Evolutionary conservation across 2,329 filamentous ascomycete genomes (phyloP), one percentile per base, ranked within the genome.

Genomic region (Sarocladium brachiariae): DNA sequence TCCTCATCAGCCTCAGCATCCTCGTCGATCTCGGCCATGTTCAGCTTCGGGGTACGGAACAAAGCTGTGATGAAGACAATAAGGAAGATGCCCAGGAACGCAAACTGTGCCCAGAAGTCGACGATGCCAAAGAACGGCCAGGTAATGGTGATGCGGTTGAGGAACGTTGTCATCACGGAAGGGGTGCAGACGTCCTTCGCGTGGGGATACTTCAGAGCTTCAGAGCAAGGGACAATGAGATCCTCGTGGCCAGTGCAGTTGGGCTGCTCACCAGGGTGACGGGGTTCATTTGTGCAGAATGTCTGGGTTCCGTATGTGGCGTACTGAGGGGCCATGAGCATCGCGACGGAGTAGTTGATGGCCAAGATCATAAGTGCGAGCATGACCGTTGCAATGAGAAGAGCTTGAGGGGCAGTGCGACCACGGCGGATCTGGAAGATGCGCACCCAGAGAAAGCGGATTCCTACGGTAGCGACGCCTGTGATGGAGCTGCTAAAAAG

Each of bases 61-160:
- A 96, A 70, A 2, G 87, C 82, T 1, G 87, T 86, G 19, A 89
- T 53, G 58, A 96, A 87, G 11, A 95, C 84, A 50, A 96, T 70
- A 9, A 96, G 66, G 67, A 95, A 96, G 18, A 96, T 76, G 30
- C 69, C 86, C 38, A 99, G 70, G 70, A 99, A 97, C 11, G 79
- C 87, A 63, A 96, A 97, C 61, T 99, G 93, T 0, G 90, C 88
- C 90, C 91, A 99, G 67, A 97, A 99, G 58, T 89, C 80, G n/a
- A 97, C 72, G 10, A 86, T 83, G 10, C 93, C 93, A 62, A 99
- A 95, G 64, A 96, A 89, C 5, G 93, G 91, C 77, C 93, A 99
- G 64, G 95, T 96, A 62, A 96, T 80, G 19, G 88, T 91, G 54
- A 96, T 81, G 39, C 91, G 84, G 68, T 97, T 96, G 56, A 99